Conservation (phyloP, 2,329 filamentous ascomycete species). For the Fusarium sacchari region DNA sequence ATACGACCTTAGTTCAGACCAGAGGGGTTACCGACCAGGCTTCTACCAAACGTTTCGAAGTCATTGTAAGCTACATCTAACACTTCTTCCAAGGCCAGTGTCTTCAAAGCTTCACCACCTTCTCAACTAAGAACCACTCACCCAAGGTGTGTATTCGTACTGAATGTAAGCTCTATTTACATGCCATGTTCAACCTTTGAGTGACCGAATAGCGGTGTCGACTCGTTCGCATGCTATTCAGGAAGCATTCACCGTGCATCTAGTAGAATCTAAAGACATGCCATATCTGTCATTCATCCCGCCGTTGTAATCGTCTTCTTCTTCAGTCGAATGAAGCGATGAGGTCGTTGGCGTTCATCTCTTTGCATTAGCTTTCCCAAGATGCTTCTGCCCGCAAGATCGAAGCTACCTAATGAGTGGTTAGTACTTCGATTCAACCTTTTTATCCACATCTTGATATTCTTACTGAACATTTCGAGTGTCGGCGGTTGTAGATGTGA, state of each 20-base stretch:
- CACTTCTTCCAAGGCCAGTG: too few species aligned
- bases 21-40: rapidly evolving
- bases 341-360: neutral
- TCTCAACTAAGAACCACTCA: neutral
- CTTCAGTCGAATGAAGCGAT: neutral
- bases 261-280: too few species aligned
- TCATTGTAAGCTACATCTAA: too few species aligned
- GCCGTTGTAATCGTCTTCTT: too few species aligned
- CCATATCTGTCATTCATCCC: neutral
- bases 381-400: neutral
- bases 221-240: neutral
- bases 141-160: neutral
- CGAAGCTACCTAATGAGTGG: neutral
- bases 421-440: neutral
- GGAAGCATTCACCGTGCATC: neutral
- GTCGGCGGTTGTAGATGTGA: neutral
- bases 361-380: neutral
- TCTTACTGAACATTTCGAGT: neutral
- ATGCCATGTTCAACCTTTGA: neutral
- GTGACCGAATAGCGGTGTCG: neutral
- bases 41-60: too few species aligned
- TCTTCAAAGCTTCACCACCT: neutral
- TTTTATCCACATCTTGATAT: neutral
- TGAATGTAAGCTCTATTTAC: neutral
- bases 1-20: neutral